phyloP scores from a whole-genome alignment of 2,329 filamentous ascomycete species.

The Fusarium sp. region DNA sequence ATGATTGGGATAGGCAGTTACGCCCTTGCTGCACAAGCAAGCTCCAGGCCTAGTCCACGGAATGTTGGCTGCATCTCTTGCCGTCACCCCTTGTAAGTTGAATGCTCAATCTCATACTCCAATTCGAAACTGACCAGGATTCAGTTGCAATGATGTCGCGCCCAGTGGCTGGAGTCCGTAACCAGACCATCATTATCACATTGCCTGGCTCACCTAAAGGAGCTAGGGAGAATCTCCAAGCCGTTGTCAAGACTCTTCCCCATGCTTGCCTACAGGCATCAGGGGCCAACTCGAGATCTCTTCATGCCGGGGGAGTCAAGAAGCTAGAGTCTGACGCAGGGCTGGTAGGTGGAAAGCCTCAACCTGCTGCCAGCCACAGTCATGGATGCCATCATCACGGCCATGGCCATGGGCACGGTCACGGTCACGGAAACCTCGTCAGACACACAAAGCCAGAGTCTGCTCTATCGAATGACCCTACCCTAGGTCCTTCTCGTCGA shows the following conservation, averaged over 20 bases:
- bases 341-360: constrained; percentile 53
- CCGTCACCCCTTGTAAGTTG: constrained; percentile 87
- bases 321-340: constrained; percentile 89
- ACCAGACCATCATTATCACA: constrained; percentile 85
- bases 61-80: constrained; percentile 88
- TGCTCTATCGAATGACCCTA: constrained; percentile 70
- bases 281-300: constrained; percentile 80
- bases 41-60: constrained; percentile 93
- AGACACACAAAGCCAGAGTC: constrained; percentile 77
- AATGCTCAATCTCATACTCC: not conserved
- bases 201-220: constrained; percentile 96
- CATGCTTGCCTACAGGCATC: constrained; percentile 94
- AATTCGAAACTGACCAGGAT: constrained; percentile 39
- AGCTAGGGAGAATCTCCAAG: constrained; percentile 91
- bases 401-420: constrained; percentile 66
- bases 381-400: constrained; percentile 70
- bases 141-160: constrained; percentile 96
- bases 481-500: constrained; percentile 73
- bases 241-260: constrained; percentile 88
- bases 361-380: constrained; percentile 49
- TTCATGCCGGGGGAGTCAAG: constrained; percentile 85
- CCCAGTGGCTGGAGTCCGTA: constrained; percentile 88
- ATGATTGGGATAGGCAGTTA: constrained; percentile 71
- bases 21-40: constrained; percentile 82
- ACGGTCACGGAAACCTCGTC: constrained; percentile 74